Conservation (phyloP, 2,329 filamentous ascomycete species). For the Ophiostoma quercus region DNA sequence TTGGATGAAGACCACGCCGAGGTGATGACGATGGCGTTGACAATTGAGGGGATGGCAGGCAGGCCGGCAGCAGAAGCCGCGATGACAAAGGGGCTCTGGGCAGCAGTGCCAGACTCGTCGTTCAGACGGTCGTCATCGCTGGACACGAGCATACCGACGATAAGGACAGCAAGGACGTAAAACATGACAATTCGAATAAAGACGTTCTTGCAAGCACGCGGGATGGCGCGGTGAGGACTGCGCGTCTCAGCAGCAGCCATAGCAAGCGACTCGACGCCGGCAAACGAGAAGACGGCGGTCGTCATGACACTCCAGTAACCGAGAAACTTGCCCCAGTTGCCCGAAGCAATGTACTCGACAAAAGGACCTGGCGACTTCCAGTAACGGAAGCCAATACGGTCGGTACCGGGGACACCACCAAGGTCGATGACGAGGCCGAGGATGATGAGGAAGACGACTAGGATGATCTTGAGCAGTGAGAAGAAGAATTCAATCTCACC, state of each 20-base stretch:
- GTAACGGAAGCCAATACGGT: slow-evolving; percentile 47
- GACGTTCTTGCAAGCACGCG: slow-evolving; percentile 65
- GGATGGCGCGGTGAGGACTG: slow-evolving; percentile 67
- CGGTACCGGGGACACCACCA: slow-evolving; percentile 48
- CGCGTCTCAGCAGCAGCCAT: slow-evolving; percentile 59
- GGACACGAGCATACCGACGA: slow-evolving; percentile 63
- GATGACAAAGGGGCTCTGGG: slow-evolving; percentile 62
- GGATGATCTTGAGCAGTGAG: slow-evolving; percentile 55
- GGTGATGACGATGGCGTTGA: slow-evolving; percentile 72
- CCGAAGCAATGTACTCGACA: slow-evolving; percentile 43
- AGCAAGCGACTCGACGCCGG: slow-evolving; percentile 49
- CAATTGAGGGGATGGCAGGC: slow-evolving; percentile 60
- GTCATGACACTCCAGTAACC: slow-evolving; percentile 55
- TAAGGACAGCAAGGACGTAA: slow-evolving; percentile 61
- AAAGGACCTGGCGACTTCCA: slow-evolving; percentile 47
- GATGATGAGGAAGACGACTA: slow-evolving; percentile 54
- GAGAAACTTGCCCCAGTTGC: slow-evolving; percentile 50
- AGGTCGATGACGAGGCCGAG: slow-evolving; percentile 52
- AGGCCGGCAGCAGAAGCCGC: slow-evolving; percentile 64
- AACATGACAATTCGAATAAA: slow-evolving; percentile 70
- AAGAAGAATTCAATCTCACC: slow-evolving; percentile 61
- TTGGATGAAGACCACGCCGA: slow-evolving; percentile 67
- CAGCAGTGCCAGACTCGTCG: slow-evolving; percentile 43
- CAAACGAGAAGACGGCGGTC: slow-evolving; percentile 57
- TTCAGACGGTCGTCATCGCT: slow-evolving; percentile 54